These are phyloP conservation scores for sorghum (Sorghum bicolor) DNA, from an alignment of 176 grass and related monocot genomes.

Conservation along the genomic window DNA sequence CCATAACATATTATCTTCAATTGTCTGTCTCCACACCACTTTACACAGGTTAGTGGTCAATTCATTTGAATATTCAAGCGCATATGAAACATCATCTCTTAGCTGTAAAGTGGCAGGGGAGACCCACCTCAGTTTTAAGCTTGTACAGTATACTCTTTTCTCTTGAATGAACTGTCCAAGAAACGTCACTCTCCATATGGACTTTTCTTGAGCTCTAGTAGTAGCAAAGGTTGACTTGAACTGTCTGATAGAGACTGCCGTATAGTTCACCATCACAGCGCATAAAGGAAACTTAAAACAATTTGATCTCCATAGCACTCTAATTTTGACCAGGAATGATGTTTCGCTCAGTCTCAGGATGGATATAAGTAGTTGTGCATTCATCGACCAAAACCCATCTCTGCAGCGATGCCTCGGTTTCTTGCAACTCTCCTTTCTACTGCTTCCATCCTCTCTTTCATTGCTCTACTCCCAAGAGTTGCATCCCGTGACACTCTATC, in stretches of 20 bases:
- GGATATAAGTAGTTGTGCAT: not conserved
- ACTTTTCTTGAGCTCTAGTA: not conserved
- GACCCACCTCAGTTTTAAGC: not conserved
- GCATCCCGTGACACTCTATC: slow-evolving; percentile 15
- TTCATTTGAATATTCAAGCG: not conserved
- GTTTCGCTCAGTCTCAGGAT: not conserved
- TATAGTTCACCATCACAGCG: not conserved
- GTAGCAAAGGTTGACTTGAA: not conserved
- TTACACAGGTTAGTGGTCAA: not conserved
- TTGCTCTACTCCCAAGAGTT: not conserved
- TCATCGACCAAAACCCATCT: not conserved
- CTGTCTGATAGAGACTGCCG: not conserved
- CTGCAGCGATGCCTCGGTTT: not conserved
- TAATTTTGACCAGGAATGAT: not conserved
- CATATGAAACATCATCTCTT: not conserved
- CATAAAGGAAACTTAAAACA: not conserved
- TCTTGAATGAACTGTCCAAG: not conserved
- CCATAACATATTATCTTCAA: not conserved
- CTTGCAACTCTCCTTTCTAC: not conserved
- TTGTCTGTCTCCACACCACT: not conserved
- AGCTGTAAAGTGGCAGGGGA: not conserved
- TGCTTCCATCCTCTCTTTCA: slow-evolving; percentile 20
- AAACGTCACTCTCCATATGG: slow-evolving; percentile 2
- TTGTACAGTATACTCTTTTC: not conserved
- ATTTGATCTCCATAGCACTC: not conserved